Evolutionary conservation across 2,329 filamentous ascomycete species (phyloP), one percentile per base, ranked within the genome.

Genomic region (Cryphonectria japonica): DNA sequence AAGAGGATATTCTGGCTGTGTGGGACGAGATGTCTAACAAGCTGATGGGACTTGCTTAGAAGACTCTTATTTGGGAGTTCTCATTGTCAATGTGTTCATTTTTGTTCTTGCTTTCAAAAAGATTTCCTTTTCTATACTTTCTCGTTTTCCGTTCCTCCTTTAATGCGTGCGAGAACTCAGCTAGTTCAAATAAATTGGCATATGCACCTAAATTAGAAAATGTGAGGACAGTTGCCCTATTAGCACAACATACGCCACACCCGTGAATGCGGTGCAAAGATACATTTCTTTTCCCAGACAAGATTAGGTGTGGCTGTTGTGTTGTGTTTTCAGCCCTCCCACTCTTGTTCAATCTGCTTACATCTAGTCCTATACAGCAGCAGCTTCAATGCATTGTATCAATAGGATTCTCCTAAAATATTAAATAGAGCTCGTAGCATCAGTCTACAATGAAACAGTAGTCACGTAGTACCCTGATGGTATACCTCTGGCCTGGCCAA

Each of bases 1-100:
- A 59, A 37, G 70, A 63, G 8, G 74, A 75, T 32, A 71, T 77
- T 37, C 22, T 70, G n/a, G 54, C 59, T 39, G 69, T 69, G 2
- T 77, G 76, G 76, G 71, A 70, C 16, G 52, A 76, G 39, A 64
- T 76, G 69, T 68, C 69, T 3, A 68, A 11, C 8, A 54, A 73
- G 26, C 13, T 75, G 60, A 26, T 26, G 16, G 67, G 13, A 13
- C 62, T 26, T 22, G 43, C 41, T 3, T 39, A 32, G 8, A 2
- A 4, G 2, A 39, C 29, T 11, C 13, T 34, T 26, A 26, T 26
- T 19, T 6, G 3, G 14, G n/a, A 8, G 22, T 2, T 16, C 1
- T 39, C 13, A 26, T n/a, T 19, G 26, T 7, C 14, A 3, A 11
- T n/a, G n/a, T n/a, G 9, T 11, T 52, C 22, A 26, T 54, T n/a